A percentile compares a stretch with the other conserved stretches of the same genome.
These are phyloP conservation scores for Microbotryomycetes sp. DNA, from an alignment of 1,284 basidiomycete species.

Conservation along the genomic window DNA sequence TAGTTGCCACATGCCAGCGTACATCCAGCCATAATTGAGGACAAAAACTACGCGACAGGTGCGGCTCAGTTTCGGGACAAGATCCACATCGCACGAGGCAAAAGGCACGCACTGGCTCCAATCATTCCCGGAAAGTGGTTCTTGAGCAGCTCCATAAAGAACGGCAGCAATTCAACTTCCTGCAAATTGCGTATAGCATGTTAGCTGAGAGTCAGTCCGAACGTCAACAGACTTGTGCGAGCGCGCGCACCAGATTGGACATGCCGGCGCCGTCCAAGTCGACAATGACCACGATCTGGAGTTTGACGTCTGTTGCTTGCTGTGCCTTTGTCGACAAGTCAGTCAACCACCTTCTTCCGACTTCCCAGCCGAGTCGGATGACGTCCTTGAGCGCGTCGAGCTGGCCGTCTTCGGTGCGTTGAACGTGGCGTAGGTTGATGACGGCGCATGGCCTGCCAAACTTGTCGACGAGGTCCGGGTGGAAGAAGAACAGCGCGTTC, in stretches of 20 bases:
- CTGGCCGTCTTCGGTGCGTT: constrained; percentile 28
- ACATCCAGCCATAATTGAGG: constrained; percentile 73
- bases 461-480: constrained; percentile 31
- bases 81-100: background rate
- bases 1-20: constrained; percentile 67
- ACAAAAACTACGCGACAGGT: constrained; percentile 52
- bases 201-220: background rate
- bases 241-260: constrained; percentile 51
- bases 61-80: background rate
- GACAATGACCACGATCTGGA: constrained; percentile 63
- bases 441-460: constrained; percentile 34
- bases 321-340: constrained; percentile 18
- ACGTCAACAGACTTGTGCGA: background rate
- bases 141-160: constrained; percentile 43
- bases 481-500: constrained; percentile 34
- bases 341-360: constrained; percentile 29
- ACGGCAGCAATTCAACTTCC: constrained; percentile 38
- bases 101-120: constrained; percentile 53
- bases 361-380: constrained; percentile 28
- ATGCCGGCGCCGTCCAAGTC: constrained; percentile 57
- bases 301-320: constrained; percentile 40
- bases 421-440: constrained; percentile 32
- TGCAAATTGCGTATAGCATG: background rate
- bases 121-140: constrained; percentile 68
- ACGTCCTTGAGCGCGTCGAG: constrained; percentile 34